Conservation (phyloP, 257 asterid species). For the Jaltomata sinuosa region DNA sequence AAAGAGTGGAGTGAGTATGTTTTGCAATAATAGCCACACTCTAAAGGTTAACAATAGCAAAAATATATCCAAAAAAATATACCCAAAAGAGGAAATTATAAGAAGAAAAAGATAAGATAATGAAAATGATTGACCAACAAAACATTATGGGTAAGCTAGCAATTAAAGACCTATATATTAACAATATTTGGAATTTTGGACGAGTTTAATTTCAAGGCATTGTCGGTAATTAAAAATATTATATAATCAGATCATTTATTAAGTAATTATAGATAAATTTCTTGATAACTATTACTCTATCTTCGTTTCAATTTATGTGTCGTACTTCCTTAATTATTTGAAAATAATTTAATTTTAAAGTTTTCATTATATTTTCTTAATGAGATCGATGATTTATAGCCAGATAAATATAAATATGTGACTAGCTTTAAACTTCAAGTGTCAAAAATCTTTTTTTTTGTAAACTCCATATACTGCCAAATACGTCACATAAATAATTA, state of each 20-base stretch:
- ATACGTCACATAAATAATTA: not conserved
- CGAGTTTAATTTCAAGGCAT: not conserved
- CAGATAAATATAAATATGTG: no score
- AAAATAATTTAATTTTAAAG: not conserved
- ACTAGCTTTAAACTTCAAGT: not conserved
- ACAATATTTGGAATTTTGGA: not conserved
- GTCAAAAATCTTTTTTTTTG: not conserved
- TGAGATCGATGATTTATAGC: no score
- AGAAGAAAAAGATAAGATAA: not conserved
- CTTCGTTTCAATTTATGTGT: not conserved
- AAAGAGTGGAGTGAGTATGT: not conserved
- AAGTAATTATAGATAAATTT: not conserved
- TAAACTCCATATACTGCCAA: not conserved
- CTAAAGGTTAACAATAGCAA: not conserved
- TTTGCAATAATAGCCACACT: not conserved
- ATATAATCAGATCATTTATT: not conserved
- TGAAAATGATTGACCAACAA: not conserved
- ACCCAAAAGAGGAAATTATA: not conserved
- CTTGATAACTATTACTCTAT: not conserved
- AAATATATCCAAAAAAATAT: not conserved
- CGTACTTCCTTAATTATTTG: not conserved
- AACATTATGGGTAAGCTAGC: not conserved
- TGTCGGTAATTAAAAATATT: not conserved
- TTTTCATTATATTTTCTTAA: not conserved
- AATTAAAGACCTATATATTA: not conserved